Evolutionary conservation across 805 yeast genomes (phyloP), one percentile per base, ranked within the genome.

Genomic region (Candida sithepensis): DNA sequence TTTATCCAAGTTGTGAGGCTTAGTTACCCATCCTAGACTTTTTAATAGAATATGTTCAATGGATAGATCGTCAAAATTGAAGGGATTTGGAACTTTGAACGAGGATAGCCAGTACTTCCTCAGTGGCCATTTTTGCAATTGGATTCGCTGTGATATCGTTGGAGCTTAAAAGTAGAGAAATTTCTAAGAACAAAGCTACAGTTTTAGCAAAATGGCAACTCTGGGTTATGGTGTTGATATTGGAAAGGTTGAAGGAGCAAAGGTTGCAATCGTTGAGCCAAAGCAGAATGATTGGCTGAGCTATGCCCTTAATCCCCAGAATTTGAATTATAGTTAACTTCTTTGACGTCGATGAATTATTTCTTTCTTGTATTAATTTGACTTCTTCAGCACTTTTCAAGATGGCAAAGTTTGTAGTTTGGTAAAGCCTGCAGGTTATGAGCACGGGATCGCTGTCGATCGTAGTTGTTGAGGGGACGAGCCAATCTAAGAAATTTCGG

Each of bases 251-350:
- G 26, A 57, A 58, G 1, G 48, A 43, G 16, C 56, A 50, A 1
- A 58, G 21, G 24, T 52, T 57, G 5, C 45, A 50, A 10, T 48
- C 37, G 20, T 52, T 51, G 39, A 47, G 34, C 62, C 62, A 58
- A 3, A 58, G 43, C 6, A 58, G 23, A 2, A 57, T 20, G 9
- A 41, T 39, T 0, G 55, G 52, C 12, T 47, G 28, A 1, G 20
- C 5, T 1, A n/a, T n/a, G 12, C 45, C 23, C 1, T 20, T 3
- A 1, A n/a, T n/a, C 9, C 55, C 57, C n/a, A 50, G 41, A 4
- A 57, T 16, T 24, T 54, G 54, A 3, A 57, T 39, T 13, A 19
- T 18, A 23, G 37, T 44, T 23, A 22, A 28, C 8, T 23, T 16
- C 16, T n/a, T 13, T 3, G 19, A 24, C 10, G 6, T 24, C 10